Conservation (phyloP, 148 eudicot genomes). For the Oxyria digyna region DNA sequence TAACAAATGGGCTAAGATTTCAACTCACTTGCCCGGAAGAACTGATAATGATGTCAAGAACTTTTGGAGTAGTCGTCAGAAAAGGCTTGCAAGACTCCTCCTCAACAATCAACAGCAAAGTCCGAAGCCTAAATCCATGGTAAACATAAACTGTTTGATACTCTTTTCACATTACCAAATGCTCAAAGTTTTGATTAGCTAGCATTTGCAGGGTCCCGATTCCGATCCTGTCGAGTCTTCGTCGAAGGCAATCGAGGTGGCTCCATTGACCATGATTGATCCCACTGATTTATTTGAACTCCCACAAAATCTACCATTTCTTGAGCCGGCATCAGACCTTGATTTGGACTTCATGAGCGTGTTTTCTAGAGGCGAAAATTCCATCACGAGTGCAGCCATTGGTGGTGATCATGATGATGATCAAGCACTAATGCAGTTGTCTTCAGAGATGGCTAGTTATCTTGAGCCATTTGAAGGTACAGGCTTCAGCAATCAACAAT, state of each 20-base stretch:
- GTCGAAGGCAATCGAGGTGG: not conserved
- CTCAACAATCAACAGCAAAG: conserved; percentile 5
- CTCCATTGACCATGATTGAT: not conserved
- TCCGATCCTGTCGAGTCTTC: not conserved
- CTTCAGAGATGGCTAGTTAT: not conserved
- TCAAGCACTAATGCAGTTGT: not conserved
- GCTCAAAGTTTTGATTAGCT: too few species aligned
- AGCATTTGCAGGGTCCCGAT: not conserved
- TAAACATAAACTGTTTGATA: conserved; percentile 5
- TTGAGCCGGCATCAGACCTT: conserved; percentile 5
- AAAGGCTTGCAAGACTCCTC: conserved; percentile 49
- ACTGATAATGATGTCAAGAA: conserved; percentile 88
- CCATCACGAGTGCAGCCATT: not conserved
- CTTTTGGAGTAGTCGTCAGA: conserved; percentile 82
- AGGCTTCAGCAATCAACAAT: not conserved
- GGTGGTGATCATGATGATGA: not conserved
- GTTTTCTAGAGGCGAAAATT: too few species aligned
- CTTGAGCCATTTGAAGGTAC: not conserved
- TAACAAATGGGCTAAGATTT: conserved; percentile 81
- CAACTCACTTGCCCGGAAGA: conserved; percentile 54
- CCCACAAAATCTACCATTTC: not conserved
- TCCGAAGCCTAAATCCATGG: not conserved
- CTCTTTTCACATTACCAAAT: not conserved
- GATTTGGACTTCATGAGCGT: conserved; percentile 27
- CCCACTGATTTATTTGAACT: not conserved